These are phyloP conservation scores for Amanita jacksonii DNA, from an alignment of 768 basidiomycete genomes.

Conservation along the genomic window DNA sequence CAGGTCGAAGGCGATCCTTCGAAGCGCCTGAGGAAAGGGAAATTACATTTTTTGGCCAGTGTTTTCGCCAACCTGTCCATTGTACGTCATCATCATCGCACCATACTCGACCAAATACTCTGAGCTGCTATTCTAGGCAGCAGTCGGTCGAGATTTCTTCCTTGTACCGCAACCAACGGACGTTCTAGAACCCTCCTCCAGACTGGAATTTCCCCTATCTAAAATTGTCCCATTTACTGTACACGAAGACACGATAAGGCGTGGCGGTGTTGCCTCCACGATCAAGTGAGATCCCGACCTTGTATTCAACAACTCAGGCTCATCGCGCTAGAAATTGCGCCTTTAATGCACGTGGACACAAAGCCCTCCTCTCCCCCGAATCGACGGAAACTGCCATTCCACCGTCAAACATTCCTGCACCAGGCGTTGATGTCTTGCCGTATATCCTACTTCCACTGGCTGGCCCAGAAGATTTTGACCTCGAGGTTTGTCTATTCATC, in stretches of 20 bases:
- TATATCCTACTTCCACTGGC: slow-evolving; percentile 85
- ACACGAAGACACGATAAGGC: slow-evolving; percentile 75
- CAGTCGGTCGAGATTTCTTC: slow-evolving; percentile 73
- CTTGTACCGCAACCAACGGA: slow-evolving; percentile 54
- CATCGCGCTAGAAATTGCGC: slow-evolving; percentile 56
- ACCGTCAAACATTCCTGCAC: slow-evolving; percentile 46
- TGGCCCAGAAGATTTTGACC: slow-evolving; percentile 90
- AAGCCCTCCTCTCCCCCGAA: slow-evolving; percentile 63
- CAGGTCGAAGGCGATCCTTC: slow-evolving; percentile 40
- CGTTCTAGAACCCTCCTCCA: slow-evolving; percentile 27
- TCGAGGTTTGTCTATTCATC: slow-evolving; percentile 54
- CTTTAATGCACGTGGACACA: slow-evolving; percentile 61
- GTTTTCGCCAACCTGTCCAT: slow-evolving; percentile 89
- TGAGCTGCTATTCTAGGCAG: slow-evolving; percentile 38
- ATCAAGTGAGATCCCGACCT: slow-evolving; percentile 56
- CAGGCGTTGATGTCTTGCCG: slow-evolving; percentile 79
- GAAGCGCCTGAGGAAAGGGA: slow-evolving; percentile 55
- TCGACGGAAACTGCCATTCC: slow-evolving; percentile 42
- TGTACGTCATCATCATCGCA: slow-evolving; percentile 33
- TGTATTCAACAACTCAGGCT: background rate
- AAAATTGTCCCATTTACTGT: slow-evolving; percentile 86
- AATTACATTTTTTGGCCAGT: slow-evolving; percentile 84
- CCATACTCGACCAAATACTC: background rate
- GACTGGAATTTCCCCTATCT: slow-evolving; percentile 70
- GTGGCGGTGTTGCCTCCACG: slow-evolving; percentile 79